Base-by-base conservation (phyloP, 2,329 filamentous ascomycete genomes). In the Aureobasidium sp. region DNA sequence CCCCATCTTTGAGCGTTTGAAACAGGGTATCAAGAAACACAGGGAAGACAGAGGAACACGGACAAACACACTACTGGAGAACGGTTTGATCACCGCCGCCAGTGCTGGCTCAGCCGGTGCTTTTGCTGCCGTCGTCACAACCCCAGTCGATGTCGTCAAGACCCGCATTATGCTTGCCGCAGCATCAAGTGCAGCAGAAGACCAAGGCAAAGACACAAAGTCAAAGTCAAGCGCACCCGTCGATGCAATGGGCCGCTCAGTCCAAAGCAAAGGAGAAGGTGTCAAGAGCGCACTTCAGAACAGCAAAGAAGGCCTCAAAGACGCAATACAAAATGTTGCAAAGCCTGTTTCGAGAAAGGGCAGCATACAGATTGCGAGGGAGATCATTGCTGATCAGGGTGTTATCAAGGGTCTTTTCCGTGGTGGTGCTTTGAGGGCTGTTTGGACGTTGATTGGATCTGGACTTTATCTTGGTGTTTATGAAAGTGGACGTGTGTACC, bases 111-210 rank as follows among this genome's bases (percentile, higher is more conserved):
- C 81, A 16, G 89, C 91, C 0, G 91, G 91, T 0, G 84, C 85
- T 7, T 73, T 93, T 9, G 87, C 91, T 0, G 89, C 91, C 0
- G 82, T 89, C 10, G 72, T 94, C 21, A 96, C 91, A 1, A 96
- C 91, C 55, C 92, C 92, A 0, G 85, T 91, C 61, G 92, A 96
- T 73, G 90, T 96, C 9, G 83, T 96, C 30, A 96, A 96, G 78
- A 96, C 91, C 66, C 78, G 90, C 54, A 88, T 96, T 75, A 96
- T 96, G 91, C 78, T 96, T 30, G 80, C 82, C 34, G 85, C 85
- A 1, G 79, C 77, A 16, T 72, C 76, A 27, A 65, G 64, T n/a
- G 67, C 67, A 25, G 64, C 64, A 5, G 65, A 69, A 65, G 71
- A 66, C 25, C 32, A 67, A 53, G 29, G 47, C 16, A 39, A 45